phyloP scores from a whole-genome alignment of 2,329 filamentous ascomycete genomes.

The Dactylellina cionopaga region DNA sequence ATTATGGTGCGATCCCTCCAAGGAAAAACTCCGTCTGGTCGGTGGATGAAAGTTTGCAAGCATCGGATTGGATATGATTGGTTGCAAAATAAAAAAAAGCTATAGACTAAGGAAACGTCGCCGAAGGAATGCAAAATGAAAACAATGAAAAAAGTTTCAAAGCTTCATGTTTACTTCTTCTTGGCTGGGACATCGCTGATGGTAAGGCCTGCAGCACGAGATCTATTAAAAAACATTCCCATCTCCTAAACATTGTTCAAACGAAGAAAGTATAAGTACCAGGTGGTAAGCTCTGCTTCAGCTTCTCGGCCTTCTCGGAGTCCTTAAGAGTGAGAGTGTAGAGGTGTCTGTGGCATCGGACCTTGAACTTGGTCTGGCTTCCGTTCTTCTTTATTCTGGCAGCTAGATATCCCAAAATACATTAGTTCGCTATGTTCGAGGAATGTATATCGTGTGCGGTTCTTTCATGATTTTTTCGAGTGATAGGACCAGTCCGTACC shows the following conservation, averaged over 20 bases:
- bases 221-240: neutral
- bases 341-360: slow-evolving; percentile 94
- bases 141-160: slow-evolving; percentile 13
- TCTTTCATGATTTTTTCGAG: slow-evolving; percentile 35
- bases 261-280: slow-evolving; percentile 68
- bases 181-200: slow-evolving; percentile 72
- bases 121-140: slow-evolving; percentile 23
- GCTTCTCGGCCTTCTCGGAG: slow-evolving; percentile 99
- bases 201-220: slow-evolving; percentile 64
- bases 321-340: slow-evolving; percentile 99
- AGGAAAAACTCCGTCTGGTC: slow-evolving; percentile 49
- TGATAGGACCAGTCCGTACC: slow-evolving; percentile 73
- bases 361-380: slow-evolving; percentile 99
- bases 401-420: slow-evolving; percentile 66
- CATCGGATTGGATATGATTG: slow-evolving; percentile 28
- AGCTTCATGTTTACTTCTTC: slow-evolving; percentile 62
- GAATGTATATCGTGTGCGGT: slow-evolving; percentile 12
- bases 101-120: slow-evolving; percentile 15
- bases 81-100: slow-evolving; percentile 30
- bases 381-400: slow-evolving; percentile 84
- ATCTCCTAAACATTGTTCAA: neutral
- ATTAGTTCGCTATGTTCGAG: slow-evolving; percentile 54
- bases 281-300: slow-evolving; percentile 98
- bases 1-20: slow-evolving; percentile 42
- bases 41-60: slow-evolving; percentile 27